Conservation (phyloP, 2,329 filamentous ascomycete species). For the Fusarium nelsonii region DNA sequence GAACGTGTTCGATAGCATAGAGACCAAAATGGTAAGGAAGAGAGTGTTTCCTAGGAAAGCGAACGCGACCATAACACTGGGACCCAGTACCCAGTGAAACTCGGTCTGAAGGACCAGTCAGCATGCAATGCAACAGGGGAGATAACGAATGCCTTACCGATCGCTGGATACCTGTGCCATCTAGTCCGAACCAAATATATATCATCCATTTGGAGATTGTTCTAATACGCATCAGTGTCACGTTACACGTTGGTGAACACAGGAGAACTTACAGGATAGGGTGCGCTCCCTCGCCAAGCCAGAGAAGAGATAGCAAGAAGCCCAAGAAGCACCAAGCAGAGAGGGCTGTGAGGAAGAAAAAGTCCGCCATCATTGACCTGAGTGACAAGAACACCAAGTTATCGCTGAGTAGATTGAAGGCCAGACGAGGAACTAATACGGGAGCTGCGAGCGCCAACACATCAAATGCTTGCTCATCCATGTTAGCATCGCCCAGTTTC, state of each 20-base stretch:
- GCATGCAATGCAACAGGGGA: not conserved
- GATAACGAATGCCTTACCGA: constrained; percentile 57
- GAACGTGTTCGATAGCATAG: constrained; percentile 88
- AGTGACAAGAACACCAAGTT: constrained; percentile 87
- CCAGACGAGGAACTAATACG: constrained; percentile 80
- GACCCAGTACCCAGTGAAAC: constrained; percentile 84
- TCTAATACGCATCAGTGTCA: constrained; percentile 48
- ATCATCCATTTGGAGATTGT: constrained; percentile 92
- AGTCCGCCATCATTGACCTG: constrained; percentile 87
- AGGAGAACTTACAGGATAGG: constrained; percentile 64
- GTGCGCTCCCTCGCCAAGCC: constrained; percentile 77
- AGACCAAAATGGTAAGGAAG: constrained; percentile 89
- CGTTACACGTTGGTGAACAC: not conserved
- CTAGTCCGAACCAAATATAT: constrained; percentile 91
- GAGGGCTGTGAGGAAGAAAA: constrained; percentile 79
- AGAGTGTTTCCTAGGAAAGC: constrained; percentile 88
- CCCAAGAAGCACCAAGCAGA: constrained; percentile 87
- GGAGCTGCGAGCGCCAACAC: constrained; percentile 84
- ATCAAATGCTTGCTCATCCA: constrained; percentile 77
- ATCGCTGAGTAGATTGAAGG: constrained; percentile 85
- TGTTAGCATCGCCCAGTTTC: constrained; percentile 59
- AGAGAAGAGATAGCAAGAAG: constrained; percentile 82
- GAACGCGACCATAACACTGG: constrained; percentile 83
- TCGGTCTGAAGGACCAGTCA: constrained; percentile 61
- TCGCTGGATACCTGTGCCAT: constrained; percentile 73